These are phyloP conservation scores for Termitomyces sp. DNA, from an alignment of 768 basidiomycete genomes.

Conservation along the genomic window DNA sequence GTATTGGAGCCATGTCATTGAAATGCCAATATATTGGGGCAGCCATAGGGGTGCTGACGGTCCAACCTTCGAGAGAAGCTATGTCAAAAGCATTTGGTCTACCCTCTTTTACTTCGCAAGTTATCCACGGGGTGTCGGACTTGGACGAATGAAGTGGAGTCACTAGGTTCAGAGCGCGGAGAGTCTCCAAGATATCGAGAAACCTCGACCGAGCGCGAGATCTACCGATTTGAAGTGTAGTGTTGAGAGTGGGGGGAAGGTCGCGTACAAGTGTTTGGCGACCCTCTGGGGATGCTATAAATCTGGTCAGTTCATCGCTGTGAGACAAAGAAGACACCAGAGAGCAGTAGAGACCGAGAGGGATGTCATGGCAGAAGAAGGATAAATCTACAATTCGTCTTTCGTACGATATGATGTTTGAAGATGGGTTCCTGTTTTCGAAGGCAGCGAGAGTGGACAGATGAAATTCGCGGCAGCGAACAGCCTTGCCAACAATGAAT, in stretches of 20 bases:
- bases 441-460: conserved; percentile 45
- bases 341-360: conserved; percentile 60
- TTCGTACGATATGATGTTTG: conserved; percentile 43
- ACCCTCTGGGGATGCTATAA: conserved; percentile 44
- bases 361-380: conserved; percentile 58
- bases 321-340: conserved; percentile 52
- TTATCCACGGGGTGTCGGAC: conserved; percentile 35
- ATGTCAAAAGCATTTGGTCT: conserved; percentile 43
- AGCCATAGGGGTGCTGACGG: conserved; percentile 32
- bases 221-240: conserved; percentile 50
- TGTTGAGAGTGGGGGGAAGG: conserved; percentile 44
- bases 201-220: conserved; percentile 55
- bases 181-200: conserved; percentile 53
- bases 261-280: conserved; percentile 43
- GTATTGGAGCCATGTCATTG: conserved; percentile 45
- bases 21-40: conserved; percentile 66
- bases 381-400: conserved; percentile 54
- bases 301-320: conserved; percentile 49
- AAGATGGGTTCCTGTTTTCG: conserved; percentile 29
- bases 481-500: conserved; percentile 59
- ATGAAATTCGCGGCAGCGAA: conserved; percentile 63
- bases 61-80: conserved; percentile 38
- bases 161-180: conserved; percentile 53
- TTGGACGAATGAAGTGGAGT: conserved; percentile 48
- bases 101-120: conserved; percentile 34